Evolutionary conservation across 768 basidiomycete species (phyloP).

Genomic region (Dentipellis sp.): DNA sequence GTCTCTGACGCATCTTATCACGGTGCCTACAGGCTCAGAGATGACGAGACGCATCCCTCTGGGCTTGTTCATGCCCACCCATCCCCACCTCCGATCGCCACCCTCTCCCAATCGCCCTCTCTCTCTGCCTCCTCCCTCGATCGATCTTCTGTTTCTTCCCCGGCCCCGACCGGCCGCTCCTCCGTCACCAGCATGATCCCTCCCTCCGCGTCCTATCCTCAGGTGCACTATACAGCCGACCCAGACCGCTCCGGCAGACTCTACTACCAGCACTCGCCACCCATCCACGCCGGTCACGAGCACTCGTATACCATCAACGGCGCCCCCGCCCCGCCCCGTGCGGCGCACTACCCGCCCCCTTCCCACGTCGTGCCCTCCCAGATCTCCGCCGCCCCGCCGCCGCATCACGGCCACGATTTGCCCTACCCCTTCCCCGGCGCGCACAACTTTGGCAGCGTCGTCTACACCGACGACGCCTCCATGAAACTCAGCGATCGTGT

Average conservation of each 20-base stretch:
- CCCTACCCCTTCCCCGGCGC: slow-evolving; percentile 31
- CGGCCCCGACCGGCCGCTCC: slow-evolving; percentile 37
- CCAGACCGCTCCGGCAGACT: slow-evolving; percentile 6
- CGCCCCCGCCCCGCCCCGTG: slow-evolving; percentile 5
- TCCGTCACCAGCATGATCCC: slow-evolving; percentile 27
- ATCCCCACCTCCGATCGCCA: slow-evolving; percentile 37
- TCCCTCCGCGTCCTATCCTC: slow-evolving; percentile 31
- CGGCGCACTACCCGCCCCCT: slow-evolving; percentile 15
- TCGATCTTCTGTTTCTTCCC: slow-evolving; percentile 51
- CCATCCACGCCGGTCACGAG: not conserved
- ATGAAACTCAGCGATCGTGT: slow-evolving; percentile 75
- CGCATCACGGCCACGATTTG: slow-evolving; percentile 14
- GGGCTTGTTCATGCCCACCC: slow-evolving; percentile 26
- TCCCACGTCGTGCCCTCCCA: slow-evolving; percentile 18
- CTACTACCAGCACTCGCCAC: slow-evolving; percentile 6
- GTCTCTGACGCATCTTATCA: slow-evolving; percentile 9
- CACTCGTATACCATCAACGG: slow-evolving; percentile 1
- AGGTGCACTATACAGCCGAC: slow-evolving; percentile 8
- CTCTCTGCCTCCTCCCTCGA: slow-evolving; percentile 51
- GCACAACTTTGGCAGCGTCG: slow-evolving; percentile 25
- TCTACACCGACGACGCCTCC: slow-evolving; percentile 69
- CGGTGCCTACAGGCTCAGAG: slow-evolving; percentile 18
- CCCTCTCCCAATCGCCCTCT: slow-evolving; percentile 50
- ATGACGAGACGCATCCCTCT: slow-evolving; percentile 33
- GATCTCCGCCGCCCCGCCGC: slow-evolving; percentile 4